Percentiles rank a stretch among this genome's conserved stretches.
phyloP scores from a whole-genome alignment of 2,329 filamentous ascomycete genomes.

The Laburnicola sp. region DNA sequence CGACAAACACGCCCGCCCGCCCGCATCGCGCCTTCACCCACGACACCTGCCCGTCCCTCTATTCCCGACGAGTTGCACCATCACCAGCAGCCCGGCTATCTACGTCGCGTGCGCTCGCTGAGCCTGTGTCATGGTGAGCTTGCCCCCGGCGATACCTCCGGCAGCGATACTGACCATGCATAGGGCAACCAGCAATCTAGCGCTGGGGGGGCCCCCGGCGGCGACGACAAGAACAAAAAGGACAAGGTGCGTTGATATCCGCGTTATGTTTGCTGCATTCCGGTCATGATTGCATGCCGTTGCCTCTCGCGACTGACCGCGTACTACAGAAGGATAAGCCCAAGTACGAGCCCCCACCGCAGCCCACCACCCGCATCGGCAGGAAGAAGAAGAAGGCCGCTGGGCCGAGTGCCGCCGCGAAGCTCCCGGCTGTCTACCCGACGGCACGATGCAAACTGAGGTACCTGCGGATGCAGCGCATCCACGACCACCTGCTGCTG shows the following conservation, averaged over 20 bases:
- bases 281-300: slow-evolving; percentile 5
- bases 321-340: slow-evolving; percentile 89
- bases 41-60: slow-evolving; percentile 1
- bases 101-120: slow-evolving; percentile 9
- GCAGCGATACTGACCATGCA: slow-evolving; percentile 44
- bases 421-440: slow-evolving; percentile 90
- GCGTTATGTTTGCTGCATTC: background rate
- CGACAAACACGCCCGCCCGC: slow-evolving; percentile 37
- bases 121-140: slow-evolving; percentile 40
- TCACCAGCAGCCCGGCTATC: background rate
- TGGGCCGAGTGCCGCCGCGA: slow-evolving; percentile 90
- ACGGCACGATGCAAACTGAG: slow-evolving; percentile 97
- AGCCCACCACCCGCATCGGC: slow-evolving; percentile 93
- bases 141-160: slow-evolving; percentile 21
- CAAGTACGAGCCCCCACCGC: slow-evolving; percentile 98
- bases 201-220: slow-evolving; percentile 71
- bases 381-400: slow-evolving; percentile 98
- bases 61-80: background rate
- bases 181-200: slow-evolving; percentile 86
- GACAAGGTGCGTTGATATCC: slow-evolving; percentile 53
- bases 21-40: slow-evolving; percentile 22
- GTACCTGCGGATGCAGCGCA: slow-evolving; percentile 95
- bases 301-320: slow-evolving; percentile 20
- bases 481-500: slow-evolving; percentile 94
- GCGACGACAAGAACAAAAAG: slow-evolving; percentile 91